These are phyloP conservation scores for Acarospora socialis DNA, from an alignment of 2,329 filamentous ascomycete species.

Conservation along the genomic window DNA sequence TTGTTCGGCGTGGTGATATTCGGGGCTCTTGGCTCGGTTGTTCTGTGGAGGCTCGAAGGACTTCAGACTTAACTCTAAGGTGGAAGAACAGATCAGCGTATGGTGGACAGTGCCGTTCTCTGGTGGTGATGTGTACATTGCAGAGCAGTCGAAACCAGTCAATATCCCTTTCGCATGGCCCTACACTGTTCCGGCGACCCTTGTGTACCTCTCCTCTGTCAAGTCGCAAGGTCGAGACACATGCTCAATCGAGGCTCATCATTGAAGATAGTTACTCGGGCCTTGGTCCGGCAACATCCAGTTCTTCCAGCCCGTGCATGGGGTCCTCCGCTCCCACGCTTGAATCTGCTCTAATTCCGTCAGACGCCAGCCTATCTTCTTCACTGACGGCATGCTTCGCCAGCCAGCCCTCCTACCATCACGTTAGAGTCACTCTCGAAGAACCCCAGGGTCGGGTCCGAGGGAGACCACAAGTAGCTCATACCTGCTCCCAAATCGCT, in stretches of 20 bases:
- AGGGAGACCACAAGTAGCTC: slow-evolving; percentile 20
- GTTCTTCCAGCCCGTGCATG: slow-evolving; percentile 87
- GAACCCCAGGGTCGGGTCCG: slow-evolving; percentile 3
- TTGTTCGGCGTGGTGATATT: too few species aligned
- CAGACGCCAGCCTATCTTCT: slow-evolving; percentile 53
- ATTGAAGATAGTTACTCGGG: slow-evolving; percentile 52
- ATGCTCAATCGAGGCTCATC: too few species aligned
- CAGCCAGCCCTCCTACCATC: slow-evolving; percentile 71
- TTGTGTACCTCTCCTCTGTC: slow-evolving; percentile 15
- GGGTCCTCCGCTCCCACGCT: slow-evolving; percentile 55
- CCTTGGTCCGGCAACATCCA: slow-evolving; percentile 89
- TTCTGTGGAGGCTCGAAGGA: too few species aligned
- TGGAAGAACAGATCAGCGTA: too few species aligned
- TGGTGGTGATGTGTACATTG: too few species aligned
- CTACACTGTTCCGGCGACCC: too few species aligned
- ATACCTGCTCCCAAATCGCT: slow-evolving; percentile 92
- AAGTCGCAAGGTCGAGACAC: too few species aligned
- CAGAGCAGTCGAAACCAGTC: too few species aligned
- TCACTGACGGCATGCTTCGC: slow-evolving; percentile 75
- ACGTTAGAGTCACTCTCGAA: slow-evolving; percentile 2
- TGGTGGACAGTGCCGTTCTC: too few species aligned
- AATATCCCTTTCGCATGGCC: too few species aligned
- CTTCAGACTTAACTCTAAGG: too few species aligned
- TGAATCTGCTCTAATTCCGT: slow-evolving; percentile 37
- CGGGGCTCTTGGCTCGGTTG: too few species aligned